Evolutionary conservation across 2,329 filamentous ascomycete species (phyloP), one percentile per base, ranked within the genome.

Genomic region (Botrytis hyacinthi): DNA sequence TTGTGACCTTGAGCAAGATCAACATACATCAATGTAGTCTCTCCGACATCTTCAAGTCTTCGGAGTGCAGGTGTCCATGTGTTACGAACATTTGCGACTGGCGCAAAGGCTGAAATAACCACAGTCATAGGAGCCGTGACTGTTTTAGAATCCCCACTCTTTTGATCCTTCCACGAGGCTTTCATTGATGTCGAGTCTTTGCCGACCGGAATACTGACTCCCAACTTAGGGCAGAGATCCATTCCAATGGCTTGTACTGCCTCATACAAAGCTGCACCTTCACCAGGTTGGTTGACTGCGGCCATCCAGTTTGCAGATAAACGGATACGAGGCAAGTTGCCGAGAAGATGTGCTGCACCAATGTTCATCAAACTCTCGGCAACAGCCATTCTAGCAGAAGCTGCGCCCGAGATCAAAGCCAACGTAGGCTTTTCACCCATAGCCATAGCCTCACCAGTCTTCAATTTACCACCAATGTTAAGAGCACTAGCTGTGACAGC

Each of bases 161-260:
- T 85, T 75, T 86, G 85, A 77, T 95, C 92, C 80, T 90, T 92
- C 96, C 96, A 98, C 73, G 94, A 94, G 79, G 97, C 95, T 86
- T 98, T 98, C 96, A 99, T 98, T 4, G 95, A 98, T 83, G 97
- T 97, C 0, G 95, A 98, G 82, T 99, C 96, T 84, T 99, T 98
- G 72, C 96, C 96, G 14, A 98, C 96, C 6, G 96, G 96, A 74
- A 99, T 98, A 73, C 92, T 94, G 75, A 99, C 90, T 48, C 93
- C 94, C n/a, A 98, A 87, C 78, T 92, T 87, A 2, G 94, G 94
- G 83, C 96, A 99, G 14, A 99, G 86, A 66, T 97, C 92, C 89
- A 97, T 92, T 67, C 95, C 95, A 73, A 98, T 94, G 16, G 95
- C 94, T 81, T 97, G 89, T 3, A 98, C 96, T 44, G 95, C 96